phyloP scores from a whole-genome alignment of 352 stramenopile species.

The Phytophthora constricta region DNA sequence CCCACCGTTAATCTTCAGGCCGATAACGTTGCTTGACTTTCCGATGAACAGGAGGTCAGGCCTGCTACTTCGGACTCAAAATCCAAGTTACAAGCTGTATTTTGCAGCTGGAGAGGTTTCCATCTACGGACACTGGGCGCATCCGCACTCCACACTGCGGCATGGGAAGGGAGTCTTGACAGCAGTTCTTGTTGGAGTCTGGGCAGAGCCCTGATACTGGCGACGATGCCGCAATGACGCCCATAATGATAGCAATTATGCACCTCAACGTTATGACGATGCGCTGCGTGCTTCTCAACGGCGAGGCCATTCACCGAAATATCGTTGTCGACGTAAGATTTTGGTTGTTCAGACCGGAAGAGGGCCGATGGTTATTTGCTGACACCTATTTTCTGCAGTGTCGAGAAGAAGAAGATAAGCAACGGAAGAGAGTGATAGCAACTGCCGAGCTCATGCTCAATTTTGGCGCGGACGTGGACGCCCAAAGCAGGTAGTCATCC shows the following conservation, averaged over 20 bases:
- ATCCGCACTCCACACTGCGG: conserved; percentile 25
- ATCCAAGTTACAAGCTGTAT: neutral
- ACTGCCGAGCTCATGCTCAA: conserved; percentile 14
- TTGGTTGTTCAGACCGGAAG: neutral
- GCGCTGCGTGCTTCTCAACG: conserved; percentile 26
- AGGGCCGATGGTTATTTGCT: conserved; percentile 1
- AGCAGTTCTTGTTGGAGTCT: conserved; percentile 22
- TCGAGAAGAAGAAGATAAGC: conserved; percentile 21
- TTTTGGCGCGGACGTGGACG: conserved; percentile 15
- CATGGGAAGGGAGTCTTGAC: conserved; percentile 15
- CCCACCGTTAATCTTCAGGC: neutral
- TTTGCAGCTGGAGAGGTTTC: conserved; percentile 27
- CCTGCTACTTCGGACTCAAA: conserved; percentile 1
- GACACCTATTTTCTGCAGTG: conserved; percentile 12
- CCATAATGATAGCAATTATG: conserved; percentile 30
- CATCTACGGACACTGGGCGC: conserved; percentile 20
- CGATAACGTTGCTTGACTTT: neutral
- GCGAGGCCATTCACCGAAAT: conserved; percentile 20
- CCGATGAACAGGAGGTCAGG: neutral
- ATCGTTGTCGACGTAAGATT: conserved; percentile 25
- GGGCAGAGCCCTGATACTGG: conserved; percentile 21
- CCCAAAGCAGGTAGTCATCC: too few relatives aligned
- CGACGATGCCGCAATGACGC: conserved; percentile 22
- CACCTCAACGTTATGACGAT: conserved; percentile 24
- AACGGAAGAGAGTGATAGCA: conserved; percentile 6